These are phyloP conservation scores for Plasmopara halstedii DNA, from an alignment of 352 stramenopile genomes.

Conservation along the genomic window DNA sequence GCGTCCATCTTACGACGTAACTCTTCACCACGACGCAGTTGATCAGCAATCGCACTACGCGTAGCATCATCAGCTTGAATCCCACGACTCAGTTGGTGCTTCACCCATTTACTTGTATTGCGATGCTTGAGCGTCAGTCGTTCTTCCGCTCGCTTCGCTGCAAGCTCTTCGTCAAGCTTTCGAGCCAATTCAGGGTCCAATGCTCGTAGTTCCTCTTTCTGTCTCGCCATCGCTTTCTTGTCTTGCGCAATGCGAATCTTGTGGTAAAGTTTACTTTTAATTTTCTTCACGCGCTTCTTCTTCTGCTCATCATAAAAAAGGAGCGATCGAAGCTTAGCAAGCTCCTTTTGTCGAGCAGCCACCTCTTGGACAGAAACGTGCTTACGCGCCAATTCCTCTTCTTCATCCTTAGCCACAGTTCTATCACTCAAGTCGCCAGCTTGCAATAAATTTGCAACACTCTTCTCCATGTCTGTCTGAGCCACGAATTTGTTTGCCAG, in stretches of 20 bases:
- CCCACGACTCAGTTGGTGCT: conserved; percentile 89
- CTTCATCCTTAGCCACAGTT: conserved; percentile 54
- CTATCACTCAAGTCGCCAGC: conserved; percentile 54
- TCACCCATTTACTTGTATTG: conserved; percentile 98
- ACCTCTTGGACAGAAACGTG: conserved; percentile 76
- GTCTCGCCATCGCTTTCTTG: conserved; percentile 81
- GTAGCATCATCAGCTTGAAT: conserved; percentile 90
- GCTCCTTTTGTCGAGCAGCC: conserved; percentile 80
- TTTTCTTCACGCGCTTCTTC: conserved; percentile 97
- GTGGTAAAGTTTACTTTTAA: conserved; percentile 99
- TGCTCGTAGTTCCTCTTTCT: conserved; percentile 69
- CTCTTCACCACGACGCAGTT: conserved; percentile 87
- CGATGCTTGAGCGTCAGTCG: conserved; percentile 97
- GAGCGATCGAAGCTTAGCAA: conserved; percentile 94
- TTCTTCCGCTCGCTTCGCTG: conserved; percentile 92
- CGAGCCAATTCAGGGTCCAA: conserved; percentile 68
- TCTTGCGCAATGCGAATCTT: conserved; percentile 95
- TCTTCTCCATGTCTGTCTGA: conserved; percentile 86
- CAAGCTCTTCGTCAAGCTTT: conserved; percentile 73
- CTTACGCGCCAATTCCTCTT: conserved; percentile 65
- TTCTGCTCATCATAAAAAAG: conserved; percentile 99
- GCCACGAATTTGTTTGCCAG: conserved; percentile 91
- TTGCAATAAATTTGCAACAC: conserved; percentile 58
- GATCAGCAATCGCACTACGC: conserved; percentile 82
- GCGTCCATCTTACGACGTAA: conserved; percentile 90